phyloP scores from a whole-genome alignment of 345 rosid genomes.

The Erucastrum elatum region DNA sequence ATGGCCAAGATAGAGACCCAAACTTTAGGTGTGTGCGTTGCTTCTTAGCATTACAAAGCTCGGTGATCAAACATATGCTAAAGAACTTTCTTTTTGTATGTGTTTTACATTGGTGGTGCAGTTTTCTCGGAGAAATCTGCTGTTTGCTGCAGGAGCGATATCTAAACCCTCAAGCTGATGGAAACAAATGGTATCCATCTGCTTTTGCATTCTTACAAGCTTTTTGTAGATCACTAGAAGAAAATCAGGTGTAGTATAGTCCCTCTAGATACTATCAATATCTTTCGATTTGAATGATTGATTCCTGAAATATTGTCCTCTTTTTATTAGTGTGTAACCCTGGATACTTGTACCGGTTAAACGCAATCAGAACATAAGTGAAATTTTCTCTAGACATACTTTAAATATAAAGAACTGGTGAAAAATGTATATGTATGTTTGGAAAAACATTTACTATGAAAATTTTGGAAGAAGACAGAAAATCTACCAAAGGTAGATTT shows the following conservation, averaged over 20 bases:
- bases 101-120: background rate
- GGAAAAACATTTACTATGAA: background rate
- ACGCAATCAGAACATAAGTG: too few relatives aligned
- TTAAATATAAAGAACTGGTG: too few relatives aligned
- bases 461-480: conserved; percentile 2
- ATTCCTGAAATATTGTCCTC: too few relatives aligned
- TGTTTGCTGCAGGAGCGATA: conserved; percentile 81
- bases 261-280: conserved; percentile 1
- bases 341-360: too few relatives aligned
- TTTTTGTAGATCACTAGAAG: conserved; percentile 17
- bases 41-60: background rate
- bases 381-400: too few relatives aligned
- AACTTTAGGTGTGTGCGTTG: background rate
- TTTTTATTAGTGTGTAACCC: too few relatives aligned
- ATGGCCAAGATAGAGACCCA: too few relatives aligned
- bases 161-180: conserved; percentile 46
- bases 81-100: background rate
- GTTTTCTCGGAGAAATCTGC: conserved; percentile 80
- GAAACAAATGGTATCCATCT: background rate
- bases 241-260: conserved; percentile 14
- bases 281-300: background rate
- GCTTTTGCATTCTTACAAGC: background rate
- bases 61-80: background rate
- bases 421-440: background rate
- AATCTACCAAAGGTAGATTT: conserved; percentile 15